A percentile compares a stretch with the other conserved stretches of the same genome.
phyloP scores from a whole-genome alignment of 1,284 basidiomycete species.

The Exsudoporus floridanus region DNA sequence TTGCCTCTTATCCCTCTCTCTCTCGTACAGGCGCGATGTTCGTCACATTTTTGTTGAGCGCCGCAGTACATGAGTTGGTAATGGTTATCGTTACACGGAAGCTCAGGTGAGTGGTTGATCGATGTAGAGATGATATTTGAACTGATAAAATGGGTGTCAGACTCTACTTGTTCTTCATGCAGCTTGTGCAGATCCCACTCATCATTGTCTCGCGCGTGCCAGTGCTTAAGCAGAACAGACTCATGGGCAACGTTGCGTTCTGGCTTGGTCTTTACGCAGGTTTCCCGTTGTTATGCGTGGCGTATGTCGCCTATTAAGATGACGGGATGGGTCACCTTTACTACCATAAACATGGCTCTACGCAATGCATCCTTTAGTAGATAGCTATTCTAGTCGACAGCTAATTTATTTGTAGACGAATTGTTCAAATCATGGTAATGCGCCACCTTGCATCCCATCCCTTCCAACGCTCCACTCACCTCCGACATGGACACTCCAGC shows the following conservation, averaged over 20 bases:
- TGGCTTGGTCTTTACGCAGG: constrained; percentile 91
- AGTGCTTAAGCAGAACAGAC: constrained; percentile 74
- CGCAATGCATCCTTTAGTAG: background rate
- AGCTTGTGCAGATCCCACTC: constrained; percentile 90
- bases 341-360: background rate
- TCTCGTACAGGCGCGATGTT: constrained; percentile 82
- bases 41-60: constrained; percentile 88
- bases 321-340: no score
- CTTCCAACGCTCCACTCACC: no score
- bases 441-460: no score
- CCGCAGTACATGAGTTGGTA: constrained; percentile 89
- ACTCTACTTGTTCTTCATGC: constrained; percentile 75
- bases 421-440: no score
- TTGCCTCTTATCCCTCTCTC: constrained; percentile 68
- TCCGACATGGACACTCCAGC: no score
- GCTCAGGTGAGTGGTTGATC: constrained; percentile 52
- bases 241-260: constrained; percentile 83
- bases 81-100: constrained; percentile 97
- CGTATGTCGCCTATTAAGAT: constrained; percentile 70
- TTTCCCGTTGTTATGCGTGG: constrained; percentile 90
- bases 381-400: constrained; percentile 8
- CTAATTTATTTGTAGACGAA: background rate
- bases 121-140: background rate
- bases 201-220: constrained; percentile 81
- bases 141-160: constrained; percentile 36